A percentile compares a stretch with the other conserved stretches of the same genome.
These are phyloP conservation scores for Jamesozyma jinghongensis DNA, from an alignment of 805 yeast species.

Conservation along the genomic window DNA sequence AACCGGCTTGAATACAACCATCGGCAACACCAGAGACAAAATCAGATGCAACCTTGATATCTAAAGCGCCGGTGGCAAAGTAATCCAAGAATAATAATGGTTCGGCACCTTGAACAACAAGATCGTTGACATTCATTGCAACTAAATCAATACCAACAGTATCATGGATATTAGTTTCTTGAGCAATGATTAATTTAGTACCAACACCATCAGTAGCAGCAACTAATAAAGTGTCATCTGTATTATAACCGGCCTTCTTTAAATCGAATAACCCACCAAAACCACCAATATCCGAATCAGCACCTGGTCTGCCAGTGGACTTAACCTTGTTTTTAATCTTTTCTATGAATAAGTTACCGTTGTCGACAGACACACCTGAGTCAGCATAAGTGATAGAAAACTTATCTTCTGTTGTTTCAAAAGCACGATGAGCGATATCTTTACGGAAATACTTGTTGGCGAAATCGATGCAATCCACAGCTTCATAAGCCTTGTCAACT, in stretches of 20 bases:
- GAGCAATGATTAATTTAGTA: conserved; percentile 91
- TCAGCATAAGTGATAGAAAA: conserved; percentile 70
- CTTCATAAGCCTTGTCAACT: conserved; percentile 76
- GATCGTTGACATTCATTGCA: conserved; percentile 97
- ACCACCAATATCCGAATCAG: conserved; percentile 97
- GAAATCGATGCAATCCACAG: conserved; percentile 70
- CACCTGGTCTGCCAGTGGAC: conserved; percentile 90
- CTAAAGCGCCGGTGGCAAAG: conserved; percentile 90
- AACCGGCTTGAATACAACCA: conserved; percentile 90
- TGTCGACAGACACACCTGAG: conserved; percentile 96
- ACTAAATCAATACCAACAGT: conserved; percentile 99
- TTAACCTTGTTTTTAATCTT: conserved; percentile 83
- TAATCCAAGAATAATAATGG: conserved; percentile 92
- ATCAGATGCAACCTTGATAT: conserved; percentile 70
- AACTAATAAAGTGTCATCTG: conserved; percentile 72
- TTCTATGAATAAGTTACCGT: conserved; percentile 85
- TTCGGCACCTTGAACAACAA: conserved; percentile 98
- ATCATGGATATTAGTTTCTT: conserved; percentile 75
- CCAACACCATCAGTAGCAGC: conserved; percentile 99
- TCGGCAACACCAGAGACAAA: conserved; percentile 94
- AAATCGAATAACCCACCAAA: conserved; percentile 96
- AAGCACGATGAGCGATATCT: conserved; percentile 95
- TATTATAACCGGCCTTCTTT: conserved; percentile 71
- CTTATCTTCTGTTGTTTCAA: conserved; percentile 35
- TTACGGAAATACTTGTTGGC: conserved; percentile 71